Base-by-base conservation (phyloP, 164 flowering plant genomes). In the Amborella trichopoda region DNA sequence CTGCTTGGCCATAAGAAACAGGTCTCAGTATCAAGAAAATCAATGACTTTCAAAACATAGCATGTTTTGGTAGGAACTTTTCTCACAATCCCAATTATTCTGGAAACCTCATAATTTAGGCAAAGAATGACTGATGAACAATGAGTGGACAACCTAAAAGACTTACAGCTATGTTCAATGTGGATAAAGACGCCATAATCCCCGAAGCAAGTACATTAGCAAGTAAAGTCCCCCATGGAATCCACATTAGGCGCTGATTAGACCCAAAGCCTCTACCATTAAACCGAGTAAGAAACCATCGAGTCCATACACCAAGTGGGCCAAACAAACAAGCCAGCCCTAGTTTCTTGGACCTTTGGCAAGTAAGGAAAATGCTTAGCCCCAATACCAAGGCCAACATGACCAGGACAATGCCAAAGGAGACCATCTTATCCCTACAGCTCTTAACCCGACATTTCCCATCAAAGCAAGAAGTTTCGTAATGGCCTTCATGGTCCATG, bases 321-420 rank as follows among this genome's bases (percentile, higher is more conserved):
- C 72, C 96, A 30, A 87, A 87, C 36, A 91, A 23, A 69, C 96
- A 87, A 47, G 71, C 99, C 46, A 91, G 46, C 88, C 83, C 83
- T 28, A 91, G 66, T 52, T 75, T 64, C 39, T 70, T 63, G n/a
- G 46, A 47, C 41, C 52, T 62, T 40, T 68, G 52, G 53, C 84
- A 27, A 27, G 32, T 39, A 33, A 57, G 82, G 56, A 86, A 69
- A 12, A 76, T 16, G 45, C 60, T 62, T 26, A 62, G 23, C n/a
- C 52, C 64, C 19, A 84, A 56, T 26, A 72, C 26, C 39, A 75
- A 14, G 13, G 69, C 11, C 44, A 81, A 43, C 14, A 64, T 57
- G 24, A 66, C 37, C 40, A 74, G 39, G 34, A 59, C 74, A n/a
- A 52, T 61, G 21, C 41, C 16, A 38, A 9, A 38, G 20, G 20